Percentiles rank a stretch among this genome's conserved stretches.
These are phyloP conservation scores for Fusarium sp. DNA, from an alignment of 2,329 filamentous ascomycete genomes.

Conservation along the genomic window DNA sequence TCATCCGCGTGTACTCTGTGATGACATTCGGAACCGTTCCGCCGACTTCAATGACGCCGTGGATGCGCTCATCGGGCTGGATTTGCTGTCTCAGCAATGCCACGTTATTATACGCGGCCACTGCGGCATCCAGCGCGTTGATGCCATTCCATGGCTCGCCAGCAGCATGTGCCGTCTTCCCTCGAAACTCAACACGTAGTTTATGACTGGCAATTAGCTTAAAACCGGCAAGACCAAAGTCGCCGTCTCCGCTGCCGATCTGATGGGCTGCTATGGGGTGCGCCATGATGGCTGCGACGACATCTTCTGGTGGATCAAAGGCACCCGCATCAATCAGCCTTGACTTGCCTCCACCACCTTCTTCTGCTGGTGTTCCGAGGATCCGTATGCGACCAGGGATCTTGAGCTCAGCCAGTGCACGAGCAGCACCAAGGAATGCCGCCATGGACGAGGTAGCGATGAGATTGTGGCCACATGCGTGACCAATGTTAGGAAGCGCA, in stretches of 20 bases:
- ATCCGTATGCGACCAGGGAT: conserved; percentile 50
- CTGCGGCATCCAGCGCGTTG: conserved; percentile 40
- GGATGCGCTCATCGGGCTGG: conserved; percentile 38
- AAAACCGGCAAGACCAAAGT: conserved; percentile 15
- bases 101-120: conserved; percentile 34
- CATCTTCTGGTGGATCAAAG: conserved; percentile 51
- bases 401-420: conserved; percentile 58
- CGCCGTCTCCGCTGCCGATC: neutral
- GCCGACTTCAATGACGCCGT: conserved; percentile 37
- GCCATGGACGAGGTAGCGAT: conserved; percentile 66
- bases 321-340: conserved; percentile 60
- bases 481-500: conserved; percentile 32
- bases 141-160: conserved; percentile 38
- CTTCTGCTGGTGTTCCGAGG: conserved; percentile 68
- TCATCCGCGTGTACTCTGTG: neutral
- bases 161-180: conserved; percentile 29
- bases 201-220: conserved; percentile 31
- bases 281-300: conserved; percentile 46
- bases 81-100: conserved; percentile 40
- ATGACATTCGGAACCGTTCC: neutral
- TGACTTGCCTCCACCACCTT: conserved; percentile 67
- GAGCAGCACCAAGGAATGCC: conserved; percentile 61
- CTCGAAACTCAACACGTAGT: conserved; percentile 19
- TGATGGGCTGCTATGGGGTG: conserved; percentile 30
- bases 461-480: conserved; percentile 67